A percentile compares a stretch with the other conserved stretches of the same genome.
phyloP scores from a whole-genome alignment of 2,329 filamentous ascomycete species.

The Colletotrichum sp. region DNA sequence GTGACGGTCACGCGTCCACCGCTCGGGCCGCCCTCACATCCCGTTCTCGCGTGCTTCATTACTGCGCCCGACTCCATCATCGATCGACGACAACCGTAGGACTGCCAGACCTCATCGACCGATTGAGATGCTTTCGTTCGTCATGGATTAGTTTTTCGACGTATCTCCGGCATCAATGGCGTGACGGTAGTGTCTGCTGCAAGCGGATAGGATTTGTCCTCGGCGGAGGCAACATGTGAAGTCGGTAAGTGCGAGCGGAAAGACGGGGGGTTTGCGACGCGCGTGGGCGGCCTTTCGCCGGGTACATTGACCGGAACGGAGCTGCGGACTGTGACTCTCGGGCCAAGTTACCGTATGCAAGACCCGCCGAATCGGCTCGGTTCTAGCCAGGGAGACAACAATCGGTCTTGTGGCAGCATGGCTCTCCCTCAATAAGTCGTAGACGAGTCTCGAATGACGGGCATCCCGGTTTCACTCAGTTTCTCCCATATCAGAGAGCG shows the following conservation, averaged over 20 bases:
- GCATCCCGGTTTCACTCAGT: background rate
- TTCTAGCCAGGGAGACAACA: background rate
- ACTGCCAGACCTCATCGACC: background rate
- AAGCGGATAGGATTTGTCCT: background rate
- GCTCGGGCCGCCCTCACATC: conserved; percentile 16
- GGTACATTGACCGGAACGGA: background rate
- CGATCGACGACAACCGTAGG: background rate
- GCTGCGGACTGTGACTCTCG: conserved; percentile 15
- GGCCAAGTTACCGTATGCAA: conserved; percentile 15
- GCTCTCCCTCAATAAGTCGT: background rate
- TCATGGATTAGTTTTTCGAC: background rate
- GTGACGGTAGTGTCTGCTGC: background rate
- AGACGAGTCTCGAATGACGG: background rate
- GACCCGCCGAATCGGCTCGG: conserved; percentile 1
- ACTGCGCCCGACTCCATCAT: background rate
- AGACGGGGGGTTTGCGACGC: background rate
- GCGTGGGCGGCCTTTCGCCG: background rate
- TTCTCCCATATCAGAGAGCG: background rate
- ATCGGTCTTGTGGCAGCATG: background rate
- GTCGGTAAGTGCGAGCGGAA: background rate
- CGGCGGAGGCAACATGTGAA: background rate
- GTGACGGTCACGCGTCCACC: background rate
- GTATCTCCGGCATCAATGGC: background rate
- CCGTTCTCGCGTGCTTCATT: background rate
- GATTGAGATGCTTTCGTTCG: background rate